A percentile compares a stretch with the other conserved stretches of the same genome.
phyloP scores from a whole-genome alignment of 495 filamentous ascomycete species.

The Opeltia flavorubescens region DNA sequence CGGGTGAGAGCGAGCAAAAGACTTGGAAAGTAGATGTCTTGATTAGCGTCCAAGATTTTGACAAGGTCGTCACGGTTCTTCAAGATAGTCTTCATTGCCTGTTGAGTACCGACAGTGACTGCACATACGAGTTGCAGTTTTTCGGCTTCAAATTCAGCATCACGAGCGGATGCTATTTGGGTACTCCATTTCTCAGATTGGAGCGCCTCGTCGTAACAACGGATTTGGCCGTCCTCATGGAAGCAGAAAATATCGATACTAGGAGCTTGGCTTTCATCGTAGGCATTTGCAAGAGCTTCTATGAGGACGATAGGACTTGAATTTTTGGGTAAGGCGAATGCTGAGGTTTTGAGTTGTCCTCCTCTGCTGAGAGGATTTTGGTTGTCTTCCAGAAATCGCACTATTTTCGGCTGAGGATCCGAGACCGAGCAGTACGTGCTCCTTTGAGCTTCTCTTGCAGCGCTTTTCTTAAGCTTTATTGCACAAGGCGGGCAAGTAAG shows the following conservation, averaged over 20 bases:
- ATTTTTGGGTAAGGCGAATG: conserved; percentile 2
- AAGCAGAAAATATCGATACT: conserved; percentile 31
- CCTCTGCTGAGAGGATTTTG: conserved; percentile 11
- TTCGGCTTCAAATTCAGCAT: conserved; percentile 21
- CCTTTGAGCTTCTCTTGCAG: conserved; percentile 40
- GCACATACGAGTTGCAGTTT: conserved; percentile 25
- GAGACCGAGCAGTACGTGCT: conserved; percentile 50
- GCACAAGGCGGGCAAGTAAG: conserved; percentile 71
- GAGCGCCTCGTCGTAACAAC: conserved; percentile 5
- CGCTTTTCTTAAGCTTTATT: conserved; percentile 43
- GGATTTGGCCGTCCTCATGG: conserved; percentile 26
- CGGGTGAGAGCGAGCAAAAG: conserved; percentile 9
- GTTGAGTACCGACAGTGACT: conserved; percentile 21
- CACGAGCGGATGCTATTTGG: conserved; percentile 17
- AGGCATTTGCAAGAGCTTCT: conserved; percentile 2
- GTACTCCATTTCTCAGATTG: conserved; percentile 4
- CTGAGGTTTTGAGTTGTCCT: conserved; percentile 1
- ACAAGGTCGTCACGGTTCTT: conserved; percentile 28
- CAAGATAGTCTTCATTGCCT: conserved; percentile 30
- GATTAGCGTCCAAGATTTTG: conserved; percentile 3
- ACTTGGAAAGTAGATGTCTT: background rate
- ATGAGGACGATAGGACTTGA: conserved; percentile 28
- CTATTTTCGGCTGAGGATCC: conserved; percentile 33
- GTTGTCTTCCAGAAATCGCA: conserved; percentile 35
- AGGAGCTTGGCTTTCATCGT: background rate